These are phyloP conservation scores for Gynostemma pentaphyllum DNA, from an alignment of 306 rosid species.

Conservation along the genomic window DNA sequence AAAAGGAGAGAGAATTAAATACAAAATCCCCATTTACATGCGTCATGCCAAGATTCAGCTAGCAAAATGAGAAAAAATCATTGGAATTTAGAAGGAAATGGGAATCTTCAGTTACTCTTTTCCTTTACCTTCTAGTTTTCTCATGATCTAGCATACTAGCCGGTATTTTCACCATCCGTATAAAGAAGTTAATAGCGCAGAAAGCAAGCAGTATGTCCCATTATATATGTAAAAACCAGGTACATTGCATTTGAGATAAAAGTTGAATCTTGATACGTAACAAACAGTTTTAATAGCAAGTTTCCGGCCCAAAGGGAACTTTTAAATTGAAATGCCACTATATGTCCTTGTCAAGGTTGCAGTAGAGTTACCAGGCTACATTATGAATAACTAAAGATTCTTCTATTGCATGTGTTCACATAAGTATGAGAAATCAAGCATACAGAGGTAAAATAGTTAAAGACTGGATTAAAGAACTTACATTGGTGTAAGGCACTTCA, in stretches of 20 bases:
- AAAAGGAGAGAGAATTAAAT: neutral
- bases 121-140: neutral
- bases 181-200: neutral
- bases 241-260: neutral
- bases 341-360: too few relatives aligned
- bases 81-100: neutral
- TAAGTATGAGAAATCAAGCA: neutral
- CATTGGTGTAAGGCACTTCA: conserved; percentile 90
- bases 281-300: neutral
- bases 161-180: neutral
- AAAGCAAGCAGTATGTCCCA: neutral
- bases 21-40: too few relatives aligned
- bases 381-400: neutral
- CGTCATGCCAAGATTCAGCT: too few relatives aligned
- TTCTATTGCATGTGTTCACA: neutral
- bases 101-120: too few relatives aligned
- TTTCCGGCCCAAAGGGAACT: neutral
- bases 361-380: neutral
- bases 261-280: neutral
- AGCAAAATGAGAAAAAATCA: too few relatives aligned
- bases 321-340: neutral
- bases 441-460: neutral
- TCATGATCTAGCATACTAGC: neutral
- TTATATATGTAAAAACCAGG: neutral
- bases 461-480: conserved; percentile 26